Conservation (phyloP, 2,329 filamentous ascomycete species). For the Colletotrichum sansevieriae region DNA sequence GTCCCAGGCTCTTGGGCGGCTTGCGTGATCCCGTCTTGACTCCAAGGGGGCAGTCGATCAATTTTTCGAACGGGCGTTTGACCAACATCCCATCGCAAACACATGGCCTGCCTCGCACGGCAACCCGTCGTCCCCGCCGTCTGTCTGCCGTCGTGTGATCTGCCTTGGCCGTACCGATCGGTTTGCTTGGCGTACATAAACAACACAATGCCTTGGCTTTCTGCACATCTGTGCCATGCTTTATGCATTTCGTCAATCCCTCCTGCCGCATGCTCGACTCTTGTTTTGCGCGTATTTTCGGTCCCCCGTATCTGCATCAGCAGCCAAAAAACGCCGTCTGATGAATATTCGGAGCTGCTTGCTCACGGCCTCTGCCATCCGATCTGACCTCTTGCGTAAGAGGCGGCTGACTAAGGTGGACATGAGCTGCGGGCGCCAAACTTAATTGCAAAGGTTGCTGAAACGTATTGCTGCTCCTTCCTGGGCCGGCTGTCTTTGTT, state of each 20-base stretch:
- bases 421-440: slow-evolving; percentile 6
- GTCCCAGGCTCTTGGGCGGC: not conserved
- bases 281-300: slow-evolving; percentile 3
- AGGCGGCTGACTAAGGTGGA: not conserved
- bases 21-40: not conserved
- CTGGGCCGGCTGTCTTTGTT: too few species aligned
- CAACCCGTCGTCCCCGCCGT: slow-evolving; percentile 13
- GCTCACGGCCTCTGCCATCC: not conserved
- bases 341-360: not conserved
- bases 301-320: slow-evolving; percentile 2
- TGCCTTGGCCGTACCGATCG: slow-evolving; percentile 39
- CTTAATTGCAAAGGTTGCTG: not conserved
- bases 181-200: slow-evolving; percentile 33
- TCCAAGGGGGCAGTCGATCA: not conserved
- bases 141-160: slow-evolving; percentile 36
- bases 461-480: too few species aligned
- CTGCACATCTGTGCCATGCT: slow-evolving; percentile 2
- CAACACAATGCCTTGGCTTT: slow-evolving; percentile 17
- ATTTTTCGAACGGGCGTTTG: not conserved
- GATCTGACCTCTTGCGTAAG: too few species aligned
- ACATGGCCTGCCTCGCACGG: not conserved
- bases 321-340: not conserved
- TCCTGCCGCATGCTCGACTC: not conserved
- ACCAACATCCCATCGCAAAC: slow-evolving; percentile 10
- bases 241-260: not conserved